A percentile compares a stretch with the other conserved stretches of the same genome.
phyloP scores from a whole-genome alignment of 441 rosid genomes.

The Bocquillonia castaneifolia region DNA sequence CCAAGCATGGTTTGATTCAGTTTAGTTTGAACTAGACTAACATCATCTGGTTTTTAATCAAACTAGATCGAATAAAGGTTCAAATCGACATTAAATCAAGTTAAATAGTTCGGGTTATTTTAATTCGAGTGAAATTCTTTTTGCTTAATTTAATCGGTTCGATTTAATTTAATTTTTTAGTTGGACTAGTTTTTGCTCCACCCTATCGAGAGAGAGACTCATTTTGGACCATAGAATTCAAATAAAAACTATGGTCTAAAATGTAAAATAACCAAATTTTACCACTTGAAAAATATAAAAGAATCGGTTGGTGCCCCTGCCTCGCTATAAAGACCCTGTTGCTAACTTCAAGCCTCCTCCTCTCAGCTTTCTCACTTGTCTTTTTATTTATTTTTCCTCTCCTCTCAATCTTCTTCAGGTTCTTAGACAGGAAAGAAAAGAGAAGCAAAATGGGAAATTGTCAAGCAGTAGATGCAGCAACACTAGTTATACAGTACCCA shows the following conservation, averaged over 20 bases:
- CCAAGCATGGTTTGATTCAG: too few species aligned
- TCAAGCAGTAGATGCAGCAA: conserved; percentile 78
- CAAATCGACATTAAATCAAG: too few species aligned
- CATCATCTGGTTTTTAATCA: too few species aligned
- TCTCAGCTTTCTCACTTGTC: conserved; percentile 14
- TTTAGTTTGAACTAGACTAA: too few species aligned
- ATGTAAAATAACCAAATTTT: background rate
- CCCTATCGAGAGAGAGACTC: too few species aligned
- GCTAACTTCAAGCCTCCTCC: conserved; percentile 4
- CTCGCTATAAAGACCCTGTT: conserved; percentile 32
- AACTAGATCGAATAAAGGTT: too few species aligned
- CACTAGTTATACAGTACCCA: conserved; percentile 68
- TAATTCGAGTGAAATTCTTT: too few species aligned
- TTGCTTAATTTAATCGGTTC: too few species aligned
- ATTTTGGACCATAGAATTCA: conserved; percentile 9
- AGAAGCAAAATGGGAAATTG: conserved; percentile 68
- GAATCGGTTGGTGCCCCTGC: conserved; percentile 26
- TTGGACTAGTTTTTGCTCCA: too few species aligned
- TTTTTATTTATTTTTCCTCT: background rate
- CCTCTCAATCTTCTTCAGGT: conserved; percentile 13
- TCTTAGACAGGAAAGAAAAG: background rate
- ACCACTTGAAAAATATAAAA: background rate
- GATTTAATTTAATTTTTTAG: too few species aligned
- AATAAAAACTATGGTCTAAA: background rate
- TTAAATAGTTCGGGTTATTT: too few species aligned